Evolutionary conservation across 2,329 filamentous ascomycete species (phyloP).

Genomic region (Torrubiella hemipterigena): DNA sequence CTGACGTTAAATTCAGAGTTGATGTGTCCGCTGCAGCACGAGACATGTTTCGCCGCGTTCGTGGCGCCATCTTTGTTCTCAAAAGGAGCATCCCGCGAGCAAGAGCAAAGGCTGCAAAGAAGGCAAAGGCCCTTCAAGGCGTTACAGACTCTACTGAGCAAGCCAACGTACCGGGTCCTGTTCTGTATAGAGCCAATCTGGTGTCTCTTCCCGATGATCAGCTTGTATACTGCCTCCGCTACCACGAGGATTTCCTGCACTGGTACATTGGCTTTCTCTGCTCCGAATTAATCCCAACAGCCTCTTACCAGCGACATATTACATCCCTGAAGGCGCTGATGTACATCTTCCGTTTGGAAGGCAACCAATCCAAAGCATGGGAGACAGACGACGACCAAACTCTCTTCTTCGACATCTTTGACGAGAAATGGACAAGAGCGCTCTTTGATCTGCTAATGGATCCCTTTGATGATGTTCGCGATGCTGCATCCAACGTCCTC

Average conservation of each 20-base stretch:
- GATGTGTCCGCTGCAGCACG: constrained; percentile 66
- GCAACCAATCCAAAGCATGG: constrained; percentile 37
- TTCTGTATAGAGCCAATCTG: constrained; percentile 25
- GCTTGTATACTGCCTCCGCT: constrained; percentile 26
- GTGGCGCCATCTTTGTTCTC: constrained; percentile 50
- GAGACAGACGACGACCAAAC: constrained; percentile 24
- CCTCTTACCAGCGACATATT: constrained; percentile 84
- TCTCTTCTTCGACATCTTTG: constrained; percentile 29
- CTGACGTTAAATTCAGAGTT: constrained; percentile 75
- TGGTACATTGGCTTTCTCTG: constrained; percentile 67
- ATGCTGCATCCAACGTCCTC: constrained; percentile 38
- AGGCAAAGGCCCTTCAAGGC: constrained; percentile 10
- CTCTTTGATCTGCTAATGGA: constrained; percentile 75
- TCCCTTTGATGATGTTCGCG: constrained; percentile 85
- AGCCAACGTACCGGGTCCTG: constrained; percentile 8
- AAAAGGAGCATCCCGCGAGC: constrained; percentile 28
- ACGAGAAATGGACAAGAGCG: constrained; percentile 43
- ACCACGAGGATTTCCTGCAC: constrained; percentile 52
- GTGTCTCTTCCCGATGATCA: constrained; percentile 24
- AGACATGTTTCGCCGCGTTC: constrained; percentile 64
- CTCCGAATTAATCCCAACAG: constrained; percentile 63
- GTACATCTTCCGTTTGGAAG: constrained; percentile 55
- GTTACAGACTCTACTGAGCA: not conserved
- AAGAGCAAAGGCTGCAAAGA: constrained; percentile 22
- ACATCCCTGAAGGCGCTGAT: constrained; percentile 62